Conservation (phyloP, 1,284 basidiomycete genomes). For the Melampsora americana region DNA sequence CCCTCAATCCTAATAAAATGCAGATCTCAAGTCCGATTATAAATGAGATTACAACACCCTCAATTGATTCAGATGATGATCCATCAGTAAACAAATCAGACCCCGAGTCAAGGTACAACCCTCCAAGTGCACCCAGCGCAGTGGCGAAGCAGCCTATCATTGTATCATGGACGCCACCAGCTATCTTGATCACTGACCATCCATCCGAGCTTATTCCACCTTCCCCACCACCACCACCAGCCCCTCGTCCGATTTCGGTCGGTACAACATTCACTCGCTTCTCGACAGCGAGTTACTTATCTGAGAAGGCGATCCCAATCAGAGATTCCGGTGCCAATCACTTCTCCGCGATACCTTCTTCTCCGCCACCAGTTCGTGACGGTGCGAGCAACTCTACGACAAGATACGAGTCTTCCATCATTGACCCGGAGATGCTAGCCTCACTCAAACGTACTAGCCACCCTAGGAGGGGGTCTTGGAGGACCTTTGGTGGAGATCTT, state of each 20-base stretch:
- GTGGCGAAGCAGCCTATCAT: conserved; percentile 22
- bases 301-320: background rate
- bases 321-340: background rate
- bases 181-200: conserved; percentile 43
- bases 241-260: conserved; percentile 23
- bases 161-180: conserved; percentile 29
- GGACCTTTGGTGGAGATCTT: background rate
- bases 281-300: conserved; percentile 18
- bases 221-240: conserved; percentile 25
- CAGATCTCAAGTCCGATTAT: background rate
- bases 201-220: conserved; percentile 43
- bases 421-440: background rate
- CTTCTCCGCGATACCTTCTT: background rate
- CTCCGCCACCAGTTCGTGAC: background rate
- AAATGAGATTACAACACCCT: background rate
- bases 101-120: background rate
- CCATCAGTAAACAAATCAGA: background rate
- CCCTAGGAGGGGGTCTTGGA: background rate
- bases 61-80: background rate
- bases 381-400: background rate
- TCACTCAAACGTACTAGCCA: conserved; percentile 1
- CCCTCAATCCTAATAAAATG: background rate
- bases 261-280: conserved; percentile 23
- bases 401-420: background rate
- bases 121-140: background rate